phyloP scores from a whole-genome alignment of 257 asterid species.

The Forsythia viridissima region DNA sequence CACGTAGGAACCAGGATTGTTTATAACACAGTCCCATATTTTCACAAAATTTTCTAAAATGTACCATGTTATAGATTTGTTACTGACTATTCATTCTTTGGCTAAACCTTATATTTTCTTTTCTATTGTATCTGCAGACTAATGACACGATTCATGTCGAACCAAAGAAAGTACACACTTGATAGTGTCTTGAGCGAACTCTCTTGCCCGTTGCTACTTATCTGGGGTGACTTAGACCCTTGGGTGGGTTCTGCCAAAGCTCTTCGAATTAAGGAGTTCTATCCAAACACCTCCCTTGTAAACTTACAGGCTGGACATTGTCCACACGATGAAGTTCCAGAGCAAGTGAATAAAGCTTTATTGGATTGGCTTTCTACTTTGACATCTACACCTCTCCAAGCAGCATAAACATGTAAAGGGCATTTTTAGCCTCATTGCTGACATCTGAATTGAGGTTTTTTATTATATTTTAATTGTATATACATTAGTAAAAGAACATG shows the following conservation, averaged over 20 bases:
- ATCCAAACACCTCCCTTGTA: constrained; percentile 60
- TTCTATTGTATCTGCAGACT: constrained; percentile 47
- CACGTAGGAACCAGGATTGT: too few species aligned
- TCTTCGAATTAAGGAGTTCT: constrained; percentile 74
- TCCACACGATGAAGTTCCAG: constrained; percentile 96
- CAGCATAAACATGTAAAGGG: constrained; percentile 15
- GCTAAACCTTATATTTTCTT: not conserved
- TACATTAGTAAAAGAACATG: not conserved
- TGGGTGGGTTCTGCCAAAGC: constrained; percentile 97
- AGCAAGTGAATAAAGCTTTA: constrained; percentile 75
- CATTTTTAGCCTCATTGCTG: not conserved
- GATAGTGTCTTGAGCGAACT: constrained; percentile 68
- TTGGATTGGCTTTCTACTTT: constrained; percentile 68
- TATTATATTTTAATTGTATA: not conserved
- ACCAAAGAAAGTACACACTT: constrained; percentile 81
- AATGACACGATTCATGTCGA: constrained; percentile 76
- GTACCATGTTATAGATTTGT: not conserved
- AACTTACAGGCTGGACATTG: constrained; percentile 92
- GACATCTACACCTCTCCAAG: constrained; percentile 25
- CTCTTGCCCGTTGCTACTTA: constrained; percentile 72
- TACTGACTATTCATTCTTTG: not conserved
- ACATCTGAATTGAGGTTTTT: not conserved
- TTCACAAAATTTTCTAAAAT: too few species aligned
- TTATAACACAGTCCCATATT: too few species aligned
- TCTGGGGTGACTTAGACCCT: constrained; percentile 96